These are phyloP conservation scores for Psilocybe tampanensis DNA, from an alignment of 768 basidiomycete species.

Conservation along the genomic window DNA sequence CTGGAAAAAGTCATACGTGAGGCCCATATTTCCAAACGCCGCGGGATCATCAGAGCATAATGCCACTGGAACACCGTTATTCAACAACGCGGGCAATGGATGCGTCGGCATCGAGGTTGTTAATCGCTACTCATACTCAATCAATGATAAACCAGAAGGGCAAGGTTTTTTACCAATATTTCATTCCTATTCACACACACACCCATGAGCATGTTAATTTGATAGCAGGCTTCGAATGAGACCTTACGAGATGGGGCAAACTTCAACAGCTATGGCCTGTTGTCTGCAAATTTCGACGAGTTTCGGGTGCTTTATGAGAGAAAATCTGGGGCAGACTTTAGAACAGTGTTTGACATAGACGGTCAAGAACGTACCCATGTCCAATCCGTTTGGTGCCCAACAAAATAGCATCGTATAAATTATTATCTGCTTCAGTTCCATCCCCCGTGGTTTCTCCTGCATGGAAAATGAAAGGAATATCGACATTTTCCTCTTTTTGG, in stretches of 20 bases:
- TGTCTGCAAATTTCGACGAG: slow-evolving; percentile 70
- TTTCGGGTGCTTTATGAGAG: slow-evolving; percentile 76
- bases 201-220: neutral
- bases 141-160: neutral
- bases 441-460: slow-evolving; percentile 83
- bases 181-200: slow-evolving; percentile 54
- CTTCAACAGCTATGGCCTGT: slow-evolving; percentile 65
- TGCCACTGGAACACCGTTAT: slow-evolving; percentile 71
- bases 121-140: slow-evolving; percentile 48
- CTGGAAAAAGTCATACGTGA: slow-evolving; percentile 81
- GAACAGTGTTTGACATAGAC: neutral
- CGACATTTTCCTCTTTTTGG: slow-evolving; percentile 56
- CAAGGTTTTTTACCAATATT: slow-evolving; percentile 53
- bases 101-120: slow-evolving; percentile 83
- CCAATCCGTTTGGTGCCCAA: slow-evolving; percentile 81
- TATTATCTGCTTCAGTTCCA: slow-evolving; percentile 68
- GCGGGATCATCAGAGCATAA: slow-evolving; percentile 78
- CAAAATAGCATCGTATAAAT: slow-evolving; percentile 79
- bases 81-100: slow-evolving; percentile 70
- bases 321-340: slow-evolving; percentile 50
- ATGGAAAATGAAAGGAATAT: slow-evolving; percentile 79
- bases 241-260: slow-evolving; percentile 83
- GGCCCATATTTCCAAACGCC: slow-evolving; percentile 76
- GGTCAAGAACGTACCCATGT: slow-evolving; percentile 57
- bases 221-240: neutral